Conservation (phyloP, 2,329 filamentous ascomycete species). For the Trichoderma lentiforme region DNA sequence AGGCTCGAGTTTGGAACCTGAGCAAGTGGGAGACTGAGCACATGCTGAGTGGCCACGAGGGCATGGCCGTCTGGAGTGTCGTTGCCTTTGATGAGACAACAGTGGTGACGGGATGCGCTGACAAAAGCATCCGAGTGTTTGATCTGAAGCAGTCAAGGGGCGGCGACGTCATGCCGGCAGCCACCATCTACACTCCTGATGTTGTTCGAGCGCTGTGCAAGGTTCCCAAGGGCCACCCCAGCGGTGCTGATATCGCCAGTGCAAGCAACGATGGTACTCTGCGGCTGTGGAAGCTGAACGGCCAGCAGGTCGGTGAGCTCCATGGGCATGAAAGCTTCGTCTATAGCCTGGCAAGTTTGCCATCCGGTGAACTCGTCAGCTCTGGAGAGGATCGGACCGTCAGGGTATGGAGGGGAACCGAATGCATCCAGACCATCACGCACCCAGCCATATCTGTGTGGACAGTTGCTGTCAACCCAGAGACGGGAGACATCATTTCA, state of each 20-base stretch:
- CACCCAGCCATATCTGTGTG: conserved; percentile 97
- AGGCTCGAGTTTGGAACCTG: conserved; percentile 83
- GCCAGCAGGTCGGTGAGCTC: conserved; percentile 71
- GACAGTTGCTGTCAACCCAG: conserved; percentile 77
- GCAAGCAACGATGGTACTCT: conserved; percentile 91
- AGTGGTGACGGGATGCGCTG: conserved; percentile 87
- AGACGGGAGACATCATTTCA: conserved; percentile 89
- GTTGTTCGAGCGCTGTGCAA: conserved; percentile 86
- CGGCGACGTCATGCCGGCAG: conserved; percentile 49
- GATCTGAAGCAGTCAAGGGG: conserved; percentile 61
- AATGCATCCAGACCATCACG: conserved; percentile 93
- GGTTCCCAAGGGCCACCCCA: conserved; percentile 71
- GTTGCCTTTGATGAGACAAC: conserved; percentile 75
- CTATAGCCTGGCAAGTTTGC: conserved; percentile 74
- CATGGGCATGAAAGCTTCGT: conserved; percentile 93
- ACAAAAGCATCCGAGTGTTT: conserved; percentile 84
- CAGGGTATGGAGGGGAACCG: conserved; percentile 76
- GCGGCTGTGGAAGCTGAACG: conserved; percentile 79
- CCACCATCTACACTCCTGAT: conserved; percentile 65
- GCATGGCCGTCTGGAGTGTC: conserved; percentile 82
- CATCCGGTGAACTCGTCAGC: conserved; percentile 84
- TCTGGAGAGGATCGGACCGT: conserved; percentile 93
- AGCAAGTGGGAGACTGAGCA: conserved; percentile 77
- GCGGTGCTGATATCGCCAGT: conserved; percentile 87
- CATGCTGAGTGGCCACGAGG: conserved; percentile 71